phyloP scores from a whole-genome alignment of 495 filamentous ascomycete species.

The Hypoxylon perforatum region DNA sequence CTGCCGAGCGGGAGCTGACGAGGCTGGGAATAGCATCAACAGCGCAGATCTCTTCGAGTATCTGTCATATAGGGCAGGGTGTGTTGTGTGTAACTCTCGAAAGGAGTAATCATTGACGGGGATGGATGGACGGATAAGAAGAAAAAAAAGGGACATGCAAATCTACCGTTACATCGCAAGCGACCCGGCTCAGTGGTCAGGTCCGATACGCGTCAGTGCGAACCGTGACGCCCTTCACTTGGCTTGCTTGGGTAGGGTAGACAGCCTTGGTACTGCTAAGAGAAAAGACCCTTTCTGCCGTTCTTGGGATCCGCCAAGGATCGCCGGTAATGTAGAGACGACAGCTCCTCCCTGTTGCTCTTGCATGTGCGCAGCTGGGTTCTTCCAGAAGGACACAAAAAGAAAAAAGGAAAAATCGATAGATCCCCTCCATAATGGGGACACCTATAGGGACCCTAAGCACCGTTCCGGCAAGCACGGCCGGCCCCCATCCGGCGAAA shows the following conservation, averaged over 20 bases:
- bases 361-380: too few relatives aligned
- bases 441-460: constrained; percentile 21
- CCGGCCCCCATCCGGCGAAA: constrained; percentile 24
- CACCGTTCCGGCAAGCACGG: constrained; percentile 35
- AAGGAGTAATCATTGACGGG: constrained; percentile 5
- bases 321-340: constrained; percentile 5
- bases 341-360: neutral
- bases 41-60: constrained; percentile 27
- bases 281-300: constrained; percentile 36
- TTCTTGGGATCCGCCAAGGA: constrained; percentile 20
- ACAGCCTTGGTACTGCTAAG: too few relatives aligned
- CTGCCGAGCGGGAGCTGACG: constrained; percentile 13
- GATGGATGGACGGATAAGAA: neutral
- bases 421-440: constrained; percentile 23
- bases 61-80: constrained; percentile 24
- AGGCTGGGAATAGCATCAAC: constrained; percentile 41
- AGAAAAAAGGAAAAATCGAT: constrained; percentile 25
- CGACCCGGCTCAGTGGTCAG: constrained; percentile 1
- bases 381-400: constrained; percentile 35
- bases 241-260: too few relatives aligned
- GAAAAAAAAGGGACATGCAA: constrained; percentile 1
- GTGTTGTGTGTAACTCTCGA: constrained; percentile 1
- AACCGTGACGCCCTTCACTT: too few relatives aligned
- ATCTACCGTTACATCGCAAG: constrained; percentile 41
- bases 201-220: neutral